Evolutionary conservation across 352 stramenopile genomes (phyloP), one percentile per base, ranked within the genome.

Genomic region (Plasmopara muralis): DNA sequence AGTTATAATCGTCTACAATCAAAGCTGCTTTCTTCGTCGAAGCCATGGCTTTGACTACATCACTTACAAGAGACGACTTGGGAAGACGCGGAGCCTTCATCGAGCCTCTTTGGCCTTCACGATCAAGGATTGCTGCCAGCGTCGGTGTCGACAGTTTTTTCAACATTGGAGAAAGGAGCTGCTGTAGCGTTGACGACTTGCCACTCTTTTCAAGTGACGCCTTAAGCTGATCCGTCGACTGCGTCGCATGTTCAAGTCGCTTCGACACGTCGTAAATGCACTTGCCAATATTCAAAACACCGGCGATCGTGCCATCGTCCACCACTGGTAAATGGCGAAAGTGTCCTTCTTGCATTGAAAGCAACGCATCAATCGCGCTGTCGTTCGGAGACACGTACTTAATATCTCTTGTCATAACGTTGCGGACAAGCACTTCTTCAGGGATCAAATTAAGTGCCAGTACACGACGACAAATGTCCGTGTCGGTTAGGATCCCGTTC

Each of bases 201-300:
- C 76, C 77, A 20, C 74, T 84, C 53, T 85, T 85, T 46, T 92
- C 79, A 12, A 93, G 58, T 0, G 79, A 89, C 16, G 81, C 75
- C 60, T 93, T 89, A 12, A 95, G 59, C 55, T 92, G 76, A 43
- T 95, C 80, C 3, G 77, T 92, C 1, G 85, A 93, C 46, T 86
- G 64, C 30, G 73, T 90, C 6, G 81, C 85, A 45, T 92, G 87
- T 58, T 99, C 96, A 4, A 99, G 77, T 6, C 97, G 96, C 60
- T 89, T 91, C 3, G 98, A 98, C 0, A 97, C 96, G 60, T 99
- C 96, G 71, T 99, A 98, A 47, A 99, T 83, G 55, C 97, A 99
- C 56, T 98, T 98, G 13, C 94, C 95, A 72, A 99, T 99, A 72
- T 98, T 98, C 29, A 99, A 68, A 29, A 99, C 72, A 47, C 97